Base-by-base conservation (phyloP, 108 stramenopile genomes). In the Mayamaea pseudoterrestris region DNA sequence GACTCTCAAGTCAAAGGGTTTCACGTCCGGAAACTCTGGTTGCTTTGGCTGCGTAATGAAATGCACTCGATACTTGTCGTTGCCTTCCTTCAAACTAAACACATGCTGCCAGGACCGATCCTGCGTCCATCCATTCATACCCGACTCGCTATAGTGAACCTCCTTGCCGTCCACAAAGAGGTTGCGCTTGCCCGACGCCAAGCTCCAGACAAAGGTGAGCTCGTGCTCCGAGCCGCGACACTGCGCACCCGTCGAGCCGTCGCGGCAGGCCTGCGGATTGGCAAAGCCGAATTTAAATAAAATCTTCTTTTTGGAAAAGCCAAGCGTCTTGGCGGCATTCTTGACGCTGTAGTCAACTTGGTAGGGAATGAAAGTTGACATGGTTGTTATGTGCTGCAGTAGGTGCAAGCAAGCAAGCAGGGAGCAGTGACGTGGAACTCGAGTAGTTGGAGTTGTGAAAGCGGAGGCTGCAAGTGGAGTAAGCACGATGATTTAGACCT, bases 181-280 rank as follows among this genome's bases (percentile, higher is more conserved):
- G 20, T 66, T 68, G 35, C 81, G 71, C 53, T 92, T 92, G 18
- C 90, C 85, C 16, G 61, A 64, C 27, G 78, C 77, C 28, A 92
- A 57, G 42, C 61, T 62, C 90, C 90, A 92, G 28, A 66, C 65
- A 51, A 87, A 68, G 31, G 55, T 46, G 41, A 87, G 60, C 61
- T 92, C 84, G 58, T 92, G 90, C 53, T 92, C 90, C 25, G 67
- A 76, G 1, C 90, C 90, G 16, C 90, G 80, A 39, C 83, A 84
- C 30, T 79, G 60, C 17, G 72, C 68, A 5, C 89, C 89, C 16
- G 58, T 55, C 40, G 52, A 41, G 3, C 83, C 83, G 22, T 60
- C 23, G 5, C 28, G 53, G 25, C 86, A 14, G 21, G 85, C 71
- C 12, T 50, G 39, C 20, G 29, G 23, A 46, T 84, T 79, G 63